Evolutionary conservation across 2,329 filamentous ascomycete species (phyloP), one percentile per base, ranked within the genome.

Genomic region (Neospermospora avenae): DNA sequence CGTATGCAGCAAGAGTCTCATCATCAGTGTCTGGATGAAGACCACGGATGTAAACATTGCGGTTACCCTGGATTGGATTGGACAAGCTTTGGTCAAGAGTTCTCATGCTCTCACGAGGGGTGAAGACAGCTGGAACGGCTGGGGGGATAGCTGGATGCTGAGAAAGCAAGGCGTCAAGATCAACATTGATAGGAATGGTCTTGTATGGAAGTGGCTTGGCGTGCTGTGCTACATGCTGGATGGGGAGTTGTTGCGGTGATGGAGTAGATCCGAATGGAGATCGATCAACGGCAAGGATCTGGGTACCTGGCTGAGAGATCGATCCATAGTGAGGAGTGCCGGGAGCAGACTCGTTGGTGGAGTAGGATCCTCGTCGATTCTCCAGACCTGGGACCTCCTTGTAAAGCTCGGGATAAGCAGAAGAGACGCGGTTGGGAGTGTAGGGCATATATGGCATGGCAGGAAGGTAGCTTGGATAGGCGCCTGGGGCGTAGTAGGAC

Each of bases 31-130:
- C 93, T 0, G 95, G 93, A 65, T 96, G 90, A 64, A 99, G 87
- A 18, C 96, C 96, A 63, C 95, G 91, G 65, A 99, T 97, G 79
- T 99, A 99, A 66, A 99, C 93, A 71, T 99, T 99, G 65, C 92
- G 95, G 72, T 98, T 96, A 46, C 93, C 93, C 51, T 90, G 79
- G 60, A 87, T 95, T 61, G 92, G 89, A 71, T 98, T 98, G 77
- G 96, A 91, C 52, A 99, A 81, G 72, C 93, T 96, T 75, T 96
- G 93, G 65, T 96, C 93, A 28, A 98, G 84, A 44, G 90, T 93
- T 81, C 96, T 90, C 78, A 90, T 85, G 70, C 89, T 90, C 59
- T 93, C 93, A 24, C 87, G 88, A 28, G 91, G 91, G 59, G 89
- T 92, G 71, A 90, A 93, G 66, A 92, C 87, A 6, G 95, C 93